phyloP scores from a whole-genome alignment of 106 monocot species.

The Triglochin maritima region DNA sequence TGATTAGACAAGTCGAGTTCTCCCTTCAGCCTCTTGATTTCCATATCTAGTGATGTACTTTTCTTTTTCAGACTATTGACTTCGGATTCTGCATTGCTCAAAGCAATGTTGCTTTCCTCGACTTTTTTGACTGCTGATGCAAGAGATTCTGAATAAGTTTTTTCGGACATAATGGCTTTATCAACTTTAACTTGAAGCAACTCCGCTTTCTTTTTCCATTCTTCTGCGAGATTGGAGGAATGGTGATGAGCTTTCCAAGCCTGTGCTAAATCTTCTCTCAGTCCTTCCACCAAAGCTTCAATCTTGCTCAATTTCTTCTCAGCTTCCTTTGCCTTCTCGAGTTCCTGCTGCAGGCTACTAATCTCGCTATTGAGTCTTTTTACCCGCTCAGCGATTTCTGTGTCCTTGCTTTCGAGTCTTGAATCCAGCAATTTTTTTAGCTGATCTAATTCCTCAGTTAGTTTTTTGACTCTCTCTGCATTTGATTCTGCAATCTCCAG shows the following conservation, averaged over 20 bases:
- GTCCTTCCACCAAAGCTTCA: slow-evolving; percentile 34
- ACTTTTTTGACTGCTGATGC: slow-evolving; percentile 3
- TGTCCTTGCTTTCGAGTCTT: slow-evolving; percentile 29
- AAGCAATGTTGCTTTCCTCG: slow-evolving; percentile 4
- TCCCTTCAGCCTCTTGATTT: neutral
- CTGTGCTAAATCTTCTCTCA: slow-evolving; percentile 27
- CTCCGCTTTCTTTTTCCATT: slow-evolving; percentile 43
- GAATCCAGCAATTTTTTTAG: slow-evolving; percentile 46
- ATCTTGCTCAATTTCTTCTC: slow-evolving; percentile 30
- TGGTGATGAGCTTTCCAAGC: slow-evolving; percentile 28
- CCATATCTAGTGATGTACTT: slow-evolving; percentile 1
- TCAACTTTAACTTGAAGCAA: slow-evolving; percentile 27
- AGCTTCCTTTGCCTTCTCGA: slow-evolving; percentile 28
- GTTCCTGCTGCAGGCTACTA: slow-evolving; percentile 26
- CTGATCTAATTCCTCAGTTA: slow-evolving; percentile 35
- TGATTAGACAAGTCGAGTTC: neutral
- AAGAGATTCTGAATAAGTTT: slow-evolving; percentile 1
- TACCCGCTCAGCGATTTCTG: slow-evolving; percentile 32
- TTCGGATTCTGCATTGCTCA: slow-evolving; percentile 7
- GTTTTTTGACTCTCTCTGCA: slow-evolving; percentile 43
- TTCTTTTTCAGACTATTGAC: slow-evolving; percentile 1
- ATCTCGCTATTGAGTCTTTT: slow-evolving; percentile 36
- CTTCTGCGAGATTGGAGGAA: slow-evolving; percentile 15
- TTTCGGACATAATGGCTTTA: slow-evolving; percentile 33
- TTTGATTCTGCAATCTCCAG: slow-evolving; percentile 52